Evolutionary conservation across 495 filamentous ascomycete species (phyloP), one percentile per base, ranked within the genome.

Genomic region (Penicillium arizonense): DNA sequence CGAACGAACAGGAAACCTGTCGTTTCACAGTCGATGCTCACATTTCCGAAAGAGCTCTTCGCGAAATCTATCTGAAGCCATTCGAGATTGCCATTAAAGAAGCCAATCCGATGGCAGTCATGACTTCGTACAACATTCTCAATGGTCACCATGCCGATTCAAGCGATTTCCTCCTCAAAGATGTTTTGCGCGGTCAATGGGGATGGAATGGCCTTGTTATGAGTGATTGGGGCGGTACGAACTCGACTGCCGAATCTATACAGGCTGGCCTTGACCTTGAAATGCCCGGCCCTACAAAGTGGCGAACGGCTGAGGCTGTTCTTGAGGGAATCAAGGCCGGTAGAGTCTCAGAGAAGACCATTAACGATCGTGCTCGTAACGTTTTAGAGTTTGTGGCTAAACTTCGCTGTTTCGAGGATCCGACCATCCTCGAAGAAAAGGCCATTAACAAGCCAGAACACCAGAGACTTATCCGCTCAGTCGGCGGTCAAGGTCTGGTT

Each of bases 81-180:
- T 90, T 88, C 61, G 82, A 88, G 63, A 73, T 88, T 51, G 83
- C 79, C 8, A 68, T 87, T 16, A 64, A 77, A 13, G 77, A 85
- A 33, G 60, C 75, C 5, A 66, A 77, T 33, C 84, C 84, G 0
- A 74, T 73, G 41, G 78, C 80, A 5, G 69, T 88, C 34, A 88
- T 89, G 86, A 85, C 82, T n/a, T 76, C 78, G 36, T 90, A 89
- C 59, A 88, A 88, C 51, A 77, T 80, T 43, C 70, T 90, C 33
- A 88, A 89, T 62, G 87, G 86, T 4, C 67, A 71, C 5, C 84
- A 85, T 58, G 81, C 80, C 13, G 80, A 78, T 57, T 82, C 83
- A 65, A 83, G 84, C 53, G 63, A 71, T 7, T 72, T 74, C 38
- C 56, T 86, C 4, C 51, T 88, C 4, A 71, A 78, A 33, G 69